Conservation (phyloP, 352 stramenopile genomes). For the Phytophthora pistaciae region DNA sequence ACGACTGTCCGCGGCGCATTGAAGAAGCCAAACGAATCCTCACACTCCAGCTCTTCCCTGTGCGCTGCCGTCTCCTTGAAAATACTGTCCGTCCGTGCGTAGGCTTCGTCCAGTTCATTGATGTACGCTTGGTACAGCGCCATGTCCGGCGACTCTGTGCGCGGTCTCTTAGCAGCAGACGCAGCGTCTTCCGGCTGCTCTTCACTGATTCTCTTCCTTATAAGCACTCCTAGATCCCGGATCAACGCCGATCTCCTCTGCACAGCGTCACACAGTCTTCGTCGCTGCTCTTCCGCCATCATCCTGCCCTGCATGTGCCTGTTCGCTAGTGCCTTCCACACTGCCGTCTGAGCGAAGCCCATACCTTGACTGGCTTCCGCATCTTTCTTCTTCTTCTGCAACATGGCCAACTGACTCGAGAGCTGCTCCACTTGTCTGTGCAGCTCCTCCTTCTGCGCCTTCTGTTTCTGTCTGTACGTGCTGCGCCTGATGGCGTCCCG, state of each 20-base stretch:
- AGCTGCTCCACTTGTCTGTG: slow-evolving; percentile 27
- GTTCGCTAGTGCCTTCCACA: slow-evolving; percentile 36
- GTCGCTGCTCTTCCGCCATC: slow-evolving; percentile 24
- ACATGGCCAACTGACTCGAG: slow-evolving; percentile 4
- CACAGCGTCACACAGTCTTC: slow-evolving; percentile 26
- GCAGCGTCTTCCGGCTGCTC: slow-evolving; percentile 5
- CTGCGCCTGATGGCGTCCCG: slow-evolving; percentile 36
- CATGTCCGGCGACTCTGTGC: slow-evolving; percentile 22
- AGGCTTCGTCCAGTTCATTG: slow-evolving; percentile 36
- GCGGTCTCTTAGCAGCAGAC: slow-evolving; percentile 11
- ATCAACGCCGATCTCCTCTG: slow-evolving; percentile 24
- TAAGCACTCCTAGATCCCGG: slow-evolving; percentile 11
- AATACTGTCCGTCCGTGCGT: slow-evolving; percentile 28
- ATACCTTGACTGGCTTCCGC: background rate
- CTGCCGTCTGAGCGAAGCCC: background rate
- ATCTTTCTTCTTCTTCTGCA: slow-evolving; percentile 20
- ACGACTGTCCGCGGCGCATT: background rate
- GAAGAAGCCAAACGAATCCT: background rate
- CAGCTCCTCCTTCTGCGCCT: slow-evolving; percentile 22
- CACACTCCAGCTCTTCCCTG: background rate
- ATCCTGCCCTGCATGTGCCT: slow-evolving; percentile 28
- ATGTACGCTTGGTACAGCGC: slow-evolving; percentile 33
- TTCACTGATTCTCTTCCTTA: slow-evolving; percentile 33
- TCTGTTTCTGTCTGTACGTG: slow-evolving; percentile 36
- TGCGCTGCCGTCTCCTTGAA: slow-evolving; percentile 2